Percentiles rank a stretch among this genome's conserved stretches.
Conservation (phyloP, 495 filamentous ascomycete species). For the Trichoderma orchidacearum region DNA sequence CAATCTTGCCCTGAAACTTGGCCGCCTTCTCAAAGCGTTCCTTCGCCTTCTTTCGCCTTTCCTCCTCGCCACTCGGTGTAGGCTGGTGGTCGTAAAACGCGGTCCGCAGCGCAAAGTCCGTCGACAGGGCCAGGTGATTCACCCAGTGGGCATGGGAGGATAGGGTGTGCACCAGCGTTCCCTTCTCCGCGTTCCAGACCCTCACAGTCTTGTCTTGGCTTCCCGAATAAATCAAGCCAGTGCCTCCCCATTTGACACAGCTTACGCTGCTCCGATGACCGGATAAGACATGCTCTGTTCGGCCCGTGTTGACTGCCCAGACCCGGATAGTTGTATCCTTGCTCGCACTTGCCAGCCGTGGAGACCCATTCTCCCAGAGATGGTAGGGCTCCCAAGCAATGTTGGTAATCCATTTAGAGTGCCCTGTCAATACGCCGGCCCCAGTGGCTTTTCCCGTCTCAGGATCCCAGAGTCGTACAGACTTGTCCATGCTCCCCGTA, state of each 20-base stretch:
- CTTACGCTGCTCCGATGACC: constrained; percentile 82
- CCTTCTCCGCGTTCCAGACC: constrained; percentile 72
- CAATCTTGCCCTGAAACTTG: constrained; percentile 59
- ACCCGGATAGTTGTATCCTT: constrained; percentile 85
- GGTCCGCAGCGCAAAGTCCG: constrained; percentile 80
- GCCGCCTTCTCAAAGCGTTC: constrained; percentile 84
- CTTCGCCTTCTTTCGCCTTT: constrained; percentile 60
- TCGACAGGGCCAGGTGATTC: constrained; percentile 90
- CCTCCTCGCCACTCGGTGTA: constrained; percentile 53
- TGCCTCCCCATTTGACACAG: constrained; percentile 91
- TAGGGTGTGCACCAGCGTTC: constrained; percentile 66
- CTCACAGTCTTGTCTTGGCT: constrained; percentile 90
- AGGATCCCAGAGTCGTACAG: constrained; percentile 80
- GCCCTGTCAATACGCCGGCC: constrained; percentile 63
- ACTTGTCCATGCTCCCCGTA: constrained; percentile 90
- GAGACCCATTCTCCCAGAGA: constrained; percentile 55
- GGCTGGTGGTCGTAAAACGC: constrained; percentile 72
- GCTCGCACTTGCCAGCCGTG: constrained; percentile 73
- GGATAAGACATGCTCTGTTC: constrained; percentile 66
- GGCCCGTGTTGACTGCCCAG: constrained; percentile 70
- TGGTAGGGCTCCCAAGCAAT: constrained; percentile 95
- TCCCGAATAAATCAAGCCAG: constrained; percentile 48
- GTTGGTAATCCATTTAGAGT: constrained; percentile 80
- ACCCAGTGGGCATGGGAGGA: constrained; percentile 85
- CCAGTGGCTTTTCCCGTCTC: constrained; percentile 67